Evolutionary conservation across 495 filamentous ascomycete genomes (phyloP).

Genomic region (Penicillium daleae): DNA sequence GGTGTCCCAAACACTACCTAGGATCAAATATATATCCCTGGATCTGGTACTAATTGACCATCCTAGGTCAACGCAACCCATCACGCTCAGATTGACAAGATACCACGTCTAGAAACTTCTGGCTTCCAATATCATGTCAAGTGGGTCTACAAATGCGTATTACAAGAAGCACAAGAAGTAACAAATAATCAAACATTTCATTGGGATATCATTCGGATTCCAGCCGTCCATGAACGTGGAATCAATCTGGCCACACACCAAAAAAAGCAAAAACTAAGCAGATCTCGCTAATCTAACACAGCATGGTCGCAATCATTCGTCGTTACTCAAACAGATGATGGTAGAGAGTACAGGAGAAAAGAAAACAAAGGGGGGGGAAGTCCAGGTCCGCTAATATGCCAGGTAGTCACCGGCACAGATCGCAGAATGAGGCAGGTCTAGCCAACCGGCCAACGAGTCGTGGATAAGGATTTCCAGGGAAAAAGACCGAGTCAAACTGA

Average conservation of each 20-base stretch:
- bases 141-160: too few species aligned
- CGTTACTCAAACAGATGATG: conserved; percentile 20
- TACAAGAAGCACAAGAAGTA: background rate
- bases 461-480: background rate
- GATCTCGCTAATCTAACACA: conserved; percentile 31
- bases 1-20: too few species aligned
- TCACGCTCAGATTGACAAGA: too few species aligned
- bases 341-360: conserved; percentile 18
- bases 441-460: conserved; percentile 6
- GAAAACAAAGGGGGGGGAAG: conserved; percentile 12
- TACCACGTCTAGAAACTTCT: too few species aligned
- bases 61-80: too few species aligned
- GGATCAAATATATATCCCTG: too few species aligned
- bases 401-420: background rate
- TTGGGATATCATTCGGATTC: conserved; percentile 22
- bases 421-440: too few species aligned
- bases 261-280: conserved; percentile 21
- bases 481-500: background rate
- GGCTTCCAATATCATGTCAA: too few species aligned
- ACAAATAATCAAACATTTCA: conserved; percentile 1
- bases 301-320: conserved; percentile 29
- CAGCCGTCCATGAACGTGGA: conserved; percentile 25
- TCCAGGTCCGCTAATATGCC: conserved; percentile 6
- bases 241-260: conserved; percentile 23
- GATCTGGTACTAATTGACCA: too few species aligned